A percentile compares a stretch with the other conserved stretches of the same genome.
Conservation (phyloP, 805 yeast species). For the Candida stauntonica region DNA sequence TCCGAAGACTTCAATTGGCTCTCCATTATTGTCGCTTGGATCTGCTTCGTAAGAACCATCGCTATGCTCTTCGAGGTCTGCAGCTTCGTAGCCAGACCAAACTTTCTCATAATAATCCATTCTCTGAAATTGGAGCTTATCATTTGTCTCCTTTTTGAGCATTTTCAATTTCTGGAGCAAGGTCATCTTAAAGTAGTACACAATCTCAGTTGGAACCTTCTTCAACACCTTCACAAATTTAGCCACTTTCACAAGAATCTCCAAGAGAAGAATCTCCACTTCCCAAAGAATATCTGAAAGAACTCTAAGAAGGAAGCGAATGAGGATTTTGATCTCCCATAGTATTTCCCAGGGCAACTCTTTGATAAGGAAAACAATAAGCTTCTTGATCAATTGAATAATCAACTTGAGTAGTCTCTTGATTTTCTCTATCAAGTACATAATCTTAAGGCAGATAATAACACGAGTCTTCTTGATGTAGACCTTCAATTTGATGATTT, state of each 20-base stretch:
- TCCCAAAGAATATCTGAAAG: constrained; percentile 21
- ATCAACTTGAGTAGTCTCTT: constrained; percentile 17
- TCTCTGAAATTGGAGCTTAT: neutral
- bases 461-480: constrained; percentile 13
- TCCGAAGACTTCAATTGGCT: neutral
- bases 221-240: constrained; percentile 14
- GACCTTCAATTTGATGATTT: constrained; percentile 21
- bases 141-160: constrained; percentile 2
- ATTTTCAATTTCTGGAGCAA: constrained; percentile 15
- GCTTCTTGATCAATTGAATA: constrained; percentile 13
- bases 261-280: constrained; percentile 16
- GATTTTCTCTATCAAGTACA: constrained; percentile 22
- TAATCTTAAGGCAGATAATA: constrained; percentile 16
- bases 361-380: constrained; percentile 14
- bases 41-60: neutral
- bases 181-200: constrained; percentile 16
- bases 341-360: constrained; percentile 19
- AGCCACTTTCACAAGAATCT: constrained; percentile 12
- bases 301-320: constrained; percentile 17
- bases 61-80: neutral
- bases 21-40: constrained; percentile 1
- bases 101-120: constrained; percentile 7
- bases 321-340: constrained; percentile 17
- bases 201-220: constrained; percentile 16
- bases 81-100: constrained; percentile 9